Conservation (phyloP, 768 basidiomycete genomes). For the Russula brevipes region DNA sequence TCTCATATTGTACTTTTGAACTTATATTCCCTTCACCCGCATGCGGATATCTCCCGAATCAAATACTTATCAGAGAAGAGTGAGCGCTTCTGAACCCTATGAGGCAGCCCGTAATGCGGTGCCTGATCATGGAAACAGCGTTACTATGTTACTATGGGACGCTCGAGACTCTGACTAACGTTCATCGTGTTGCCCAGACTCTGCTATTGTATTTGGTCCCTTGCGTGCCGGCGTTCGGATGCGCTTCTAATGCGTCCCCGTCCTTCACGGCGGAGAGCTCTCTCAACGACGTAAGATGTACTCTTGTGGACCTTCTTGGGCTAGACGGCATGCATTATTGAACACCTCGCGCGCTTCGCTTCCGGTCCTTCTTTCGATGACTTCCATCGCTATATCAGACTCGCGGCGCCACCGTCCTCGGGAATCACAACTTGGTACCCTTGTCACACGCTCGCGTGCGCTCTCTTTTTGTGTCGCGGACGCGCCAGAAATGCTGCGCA, state of each 20-base stretch:
- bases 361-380: neutral
- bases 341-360: neutral
- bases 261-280: too few relatives aligned
- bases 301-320: neutral
- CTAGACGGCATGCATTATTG: neutral
- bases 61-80: too few relatives aligned
- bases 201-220: neutral
- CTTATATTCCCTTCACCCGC: neutral
- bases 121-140: neutral
- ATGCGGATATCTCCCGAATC: neutral
- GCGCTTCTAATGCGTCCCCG: neutral
- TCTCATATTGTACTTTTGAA: neutral
- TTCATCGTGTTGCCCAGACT: neutral
- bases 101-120: neutral
- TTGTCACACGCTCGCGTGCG: neutral
- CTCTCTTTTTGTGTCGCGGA: neutral
- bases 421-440: neutral
- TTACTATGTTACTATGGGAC: too few relatives aligned
- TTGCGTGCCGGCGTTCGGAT: neutral
- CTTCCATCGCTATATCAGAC: neutral
- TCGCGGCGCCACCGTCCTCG: neutral
- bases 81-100: neutral
- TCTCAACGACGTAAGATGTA: neutral
- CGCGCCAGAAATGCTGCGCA: neutral
- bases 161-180: neutral